A percentile compares a stretch with the other conserved stretches of the same genome.
These are phyloP conservation scores for Aspergillus baeticus DNA, from an alignment of 495 filamentous ascomycete genomes.

Conservation along the genomic window DNA sequence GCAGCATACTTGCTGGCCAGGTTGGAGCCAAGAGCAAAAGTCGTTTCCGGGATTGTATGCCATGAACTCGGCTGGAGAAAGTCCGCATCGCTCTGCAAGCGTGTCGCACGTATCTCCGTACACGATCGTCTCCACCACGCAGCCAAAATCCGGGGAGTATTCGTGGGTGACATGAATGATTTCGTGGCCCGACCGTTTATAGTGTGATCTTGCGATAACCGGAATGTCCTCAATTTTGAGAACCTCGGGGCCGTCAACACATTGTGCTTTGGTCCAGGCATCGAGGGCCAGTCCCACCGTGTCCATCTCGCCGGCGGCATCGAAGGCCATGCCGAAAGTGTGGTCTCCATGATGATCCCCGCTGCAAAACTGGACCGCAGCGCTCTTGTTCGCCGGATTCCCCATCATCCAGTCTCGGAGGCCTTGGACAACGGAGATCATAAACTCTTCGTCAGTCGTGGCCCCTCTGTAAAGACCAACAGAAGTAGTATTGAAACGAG, in stretches of 20 bases:
- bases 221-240: neutral
- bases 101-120: slow-evolving; percentile 38
- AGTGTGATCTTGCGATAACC: neutral
- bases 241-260: neutral
- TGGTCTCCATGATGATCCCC: neutral
- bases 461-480: slow-evolving; percentile 7
- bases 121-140: slow-evolving; percentile 8
- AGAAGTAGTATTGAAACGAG: neutral
- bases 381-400: neutral
- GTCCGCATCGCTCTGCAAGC: slow-evolving; percentile 40
- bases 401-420: neutral
- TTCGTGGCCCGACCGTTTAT: neutral
- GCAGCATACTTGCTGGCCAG: slow-evolving; percentile 48
- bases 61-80: slow-evolving; percentile 34
- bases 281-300: neutral
- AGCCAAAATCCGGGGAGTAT: neutral
- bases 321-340: slow-evolving; percentile 7
- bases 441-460: neutral
- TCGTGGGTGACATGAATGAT: neutral
- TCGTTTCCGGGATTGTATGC: slow-evolving; percentile 34
- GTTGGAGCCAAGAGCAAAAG: slow-evolving; percentile 34
- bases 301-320: neutral
- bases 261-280: neutral
- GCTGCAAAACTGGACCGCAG: slow-evolving; percentile 3
- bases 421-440: neutral